Evolutionary conservation across 306 rosid species (phyloP).

Genomic region (Castanopsis chinensis): DNA sequence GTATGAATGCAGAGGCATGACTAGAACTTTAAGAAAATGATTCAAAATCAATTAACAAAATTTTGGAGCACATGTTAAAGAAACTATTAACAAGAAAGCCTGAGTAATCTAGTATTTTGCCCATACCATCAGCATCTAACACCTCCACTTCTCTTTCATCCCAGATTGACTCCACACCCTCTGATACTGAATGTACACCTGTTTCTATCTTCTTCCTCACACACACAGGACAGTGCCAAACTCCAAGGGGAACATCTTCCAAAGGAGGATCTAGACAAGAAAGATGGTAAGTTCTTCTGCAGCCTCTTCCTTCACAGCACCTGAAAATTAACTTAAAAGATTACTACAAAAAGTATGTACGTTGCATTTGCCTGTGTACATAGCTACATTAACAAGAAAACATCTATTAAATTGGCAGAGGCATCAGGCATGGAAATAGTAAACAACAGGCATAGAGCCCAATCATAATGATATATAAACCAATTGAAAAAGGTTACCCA

Average conservation of each 20-base stretch:
- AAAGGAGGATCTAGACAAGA: conserved; percentile 74
- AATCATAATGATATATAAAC: conserved; percentile 24
- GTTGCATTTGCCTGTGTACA: not conserved
- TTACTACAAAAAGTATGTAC: not conserved
- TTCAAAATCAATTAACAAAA: not conserved
- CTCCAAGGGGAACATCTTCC: conserved; percentile 52
- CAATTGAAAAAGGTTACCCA: conserved; percentile 49
- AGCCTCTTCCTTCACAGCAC: conserved; percentile 66
- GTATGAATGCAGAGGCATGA: not conserved
- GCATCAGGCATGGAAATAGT: not conserved
- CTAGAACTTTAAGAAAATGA: not conserved
- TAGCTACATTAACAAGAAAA: not conserved
- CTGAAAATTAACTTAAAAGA: conserved; percentile 33
- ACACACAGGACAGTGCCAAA: conserved; percentile 64
- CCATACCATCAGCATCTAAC: conserved; percentile 47
- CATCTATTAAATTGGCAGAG: not conserved
- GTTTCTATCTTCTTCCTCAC: conserved; percentile 52
- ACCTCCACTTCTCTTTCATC: conserved; percentile 43
- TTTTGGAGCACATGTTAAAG: not conserved
- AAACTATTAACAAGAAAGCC: not conserved
- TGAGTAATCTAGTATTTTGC: not conserved
- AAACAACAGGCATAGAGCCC: not conserved
- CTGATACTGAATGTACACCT: conserved; percentile 62
- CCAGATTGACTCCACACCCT: conserved; percentile 58
- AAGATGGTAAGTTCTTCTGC: conserved; percentile 55